phyloP scores from a whole-genome alignment of 345 rosid genomes.

The Angophora floribunda region DNA sequence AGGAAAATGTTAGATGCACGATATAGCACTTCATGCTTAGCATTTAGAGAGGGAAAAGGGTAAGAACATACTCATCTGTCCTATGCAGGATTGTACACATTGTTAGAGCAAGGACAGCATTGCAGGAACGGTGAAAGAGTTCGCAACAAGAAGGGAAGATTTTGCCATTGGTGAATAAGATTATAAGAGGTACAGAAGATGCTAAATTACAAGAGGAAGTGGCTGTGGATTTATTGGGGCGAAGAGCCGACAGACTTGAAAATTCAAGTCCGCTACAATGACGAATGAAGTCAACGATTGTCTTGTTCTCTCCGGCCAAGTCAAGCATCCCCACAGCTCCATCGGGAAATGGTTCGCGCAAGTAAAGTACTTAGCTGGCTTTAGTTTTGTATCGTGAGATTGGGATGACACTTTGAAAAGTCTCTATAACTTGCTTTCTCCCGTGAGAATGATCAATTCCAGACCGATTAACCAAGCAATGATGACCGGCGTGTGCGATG shows the following conservation, averaged over 20 bases:
- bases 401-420: background rate
- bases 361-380: no score
- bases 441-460: background rate
- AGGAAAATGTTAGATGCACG: background rate
- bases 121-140: background rate
- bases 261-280: no score
- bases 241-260: background rate
- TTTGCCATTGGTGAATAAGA: background rate
- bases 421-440: background rate
- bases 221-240: background rate
- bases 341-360: no score
- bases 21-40: background rate
- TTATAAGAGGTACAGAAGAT: background rate
- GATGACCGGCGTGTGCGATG: background rate
- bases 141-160: background rate
- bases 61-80: background rate
- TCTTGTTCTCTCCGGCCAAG: background rate
- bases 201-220: background rate
- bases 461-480: background rate
- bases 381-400: background rate
- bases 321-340: background rate
- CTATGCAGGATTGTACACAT: background rate
- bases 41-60: no score
- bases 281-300: background rate
- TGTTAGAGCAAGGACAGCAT: background rate